Percentiles rank a stretch among this genome's conserved stretches.
phyloP scores from a whole-genome alignment of 129 eudicot species.

The Ambrosia artemisiifolia region DNA sequence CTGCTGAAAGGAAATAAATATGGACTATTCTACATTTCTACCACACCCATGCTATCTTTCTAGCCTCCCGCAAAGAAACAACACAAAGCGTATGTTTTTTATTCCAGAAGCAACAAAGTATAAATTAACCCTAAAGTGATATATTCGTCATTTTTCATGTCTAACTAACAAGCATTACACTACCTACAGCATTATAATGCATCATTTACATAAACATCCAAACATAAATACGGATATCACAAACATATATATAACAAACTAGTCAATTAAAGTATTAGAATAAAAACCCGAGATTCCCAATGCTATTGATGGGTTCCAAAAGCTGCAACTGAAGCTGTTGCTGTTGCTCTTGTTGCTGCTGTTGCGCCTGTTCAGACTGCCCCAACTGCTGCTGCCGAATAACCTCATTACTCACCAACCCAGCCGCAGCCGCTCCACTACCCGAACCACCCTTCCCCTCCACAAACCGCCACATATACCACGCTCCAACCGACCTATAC shows the following conservation, averaged over 20 bases:
- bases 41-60: background rate
- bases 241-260: background rate
- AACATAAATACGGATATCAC: background rate
- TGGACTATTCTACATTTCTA: background rate
- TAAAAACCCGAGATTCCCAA: conserved; percentile 73
- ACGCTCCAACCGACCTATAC: conserved; percentile 81
- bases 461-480: conserved; percentile 97
- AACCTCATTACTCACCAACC: conserved; percentile 34
- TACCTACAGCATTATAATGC: background rate
- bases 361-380: conserved; percentile 42
- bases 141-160: background rate
- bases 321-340: conserved; percentile 74
- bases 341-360: conserved; percentile 41
- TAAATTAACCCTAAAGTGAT: background rate
- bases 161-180: background rate
- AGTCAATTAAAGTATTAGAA: conserved; percentile 8
- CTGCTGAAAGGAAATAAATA: background rate
- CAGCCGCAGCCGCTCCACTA: conserved; percentile 30
- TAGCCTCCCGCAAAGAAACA: background rate
- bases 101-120: background rate
- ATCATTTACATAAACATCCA: conserved; percentile 10
- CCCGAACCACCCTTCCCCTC: conserved; percentile 64
- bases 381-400: conserved; percentile 49
- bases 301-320: conserved; percentile 79
- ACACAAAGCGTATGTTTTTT: background rate